Conservation (phyloP, 768 basidiomycete genomes). For the Mycena filopes region DNA sequence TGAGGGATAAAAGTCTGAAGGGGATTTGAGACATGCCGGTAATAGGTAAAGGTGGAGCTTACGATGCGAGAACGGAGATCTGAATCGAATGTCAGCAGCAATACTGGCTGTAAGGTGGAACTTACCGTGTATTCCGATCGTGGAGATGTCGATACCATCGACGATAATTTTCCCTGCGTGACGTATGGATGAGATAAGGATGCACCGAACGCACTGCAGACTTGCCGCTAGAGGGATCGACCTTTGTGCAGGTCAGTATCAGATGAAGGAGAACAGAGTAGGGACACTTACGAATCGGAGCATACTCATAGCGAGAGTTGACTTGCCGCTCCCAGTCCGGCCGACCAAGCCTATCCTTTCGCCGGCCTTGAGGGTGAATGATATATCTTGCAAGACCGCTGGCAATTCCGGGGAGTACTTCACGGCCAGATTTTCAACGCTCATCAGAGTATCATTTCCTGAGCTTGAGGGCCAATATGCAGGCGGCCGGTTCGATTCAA, state of each 20-base stretch:
- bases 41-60: slow-evolving; percentile 38
- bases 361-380: slow-evolving; percentile 75
- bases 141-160: slow-evolving; percentile 59
- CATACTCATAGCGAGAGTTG: slow-evolving; percentile 52
- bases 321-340: slow-evolving; percentile 53
- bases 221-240: slow-evolving; percentile 49
- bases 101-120: slow-evolving; percentile 2
- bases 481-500: slow-evolving; percentile 80
- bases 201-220: too few species aligned
- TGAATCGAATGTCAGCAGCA: neutral
- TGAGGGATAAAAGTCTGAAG: slow-evolving; percentile 66
- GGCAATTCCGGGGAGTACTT: slow-evolving; percentile 90
- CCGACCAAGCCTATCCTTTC: slow-evolving; percentile 87
- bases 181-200: too few species aligned
- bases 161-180: slow-evolving; percentile 42
- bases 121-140: slow-evolving; percentile 57
- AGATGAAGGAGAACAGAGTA: neutral
- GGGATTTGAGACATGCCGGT: slow-evolving; percentile 64
- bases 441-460: slow-evolving; percentile 66
- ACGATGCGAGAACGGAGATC: slow-evolving; percentile 31
- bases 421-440: slow-evolving; percentile 81
- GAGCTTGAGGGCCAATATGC: slow-evolving; percentile 93
- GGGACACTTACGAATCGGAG: slow-evolving; percentile 30
- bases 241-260: slow-evolving; percentile 6
- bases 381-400: slow-evolving; percentile 79